Conservation (phyloP, 768 basidiomycete genomes). For the Neoboletus brunneissimus region DNA sequence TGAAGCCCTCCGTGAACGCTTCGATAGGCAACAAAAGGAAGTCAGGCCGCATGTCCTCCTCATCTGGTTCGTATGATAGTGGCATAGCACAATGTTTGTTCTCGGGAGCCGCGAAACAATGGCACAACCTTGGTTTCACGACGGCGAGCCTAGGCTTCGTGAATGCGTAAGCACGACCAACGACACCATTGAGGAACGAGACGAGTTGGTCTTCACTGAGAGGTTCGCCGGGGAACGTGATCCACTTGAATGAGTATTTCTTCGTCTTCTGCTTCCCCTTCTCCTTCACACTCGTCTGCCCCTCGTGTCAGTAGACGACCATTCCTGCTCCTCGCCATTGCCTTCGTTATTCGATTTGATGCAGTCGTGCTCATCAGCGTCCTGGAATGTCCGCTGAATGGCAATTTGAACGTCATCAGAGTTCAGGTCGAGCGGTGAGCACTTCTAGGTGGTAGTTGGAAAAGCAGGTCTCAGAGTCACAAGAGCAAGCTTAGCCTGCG, state of each 20-base stretch:
- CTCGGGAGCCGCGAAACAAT: background rate
- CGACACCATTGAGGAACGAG: slow-evolving; percentile 1
- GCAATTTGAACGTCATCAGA: background rate
- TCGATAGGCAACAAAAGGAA: slow-evolving; percentile 12
- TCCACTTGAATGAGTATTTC: slow-evolving; percentile 6
- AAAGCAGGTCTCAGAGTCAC: background rate
- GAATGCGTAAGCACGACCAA: background rate
- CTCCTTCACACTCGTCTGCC: background rate
- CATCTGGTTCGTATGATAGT: background rate
- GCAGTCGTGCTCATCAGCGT: background rate
- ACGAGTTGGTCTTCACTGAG: slow-evolving; percentile 5
- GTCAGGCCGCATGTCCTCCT: slow-evolving; percentile 5
- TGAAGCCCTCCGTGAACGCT: background rate
- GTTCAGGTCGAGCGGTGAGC: background rate
- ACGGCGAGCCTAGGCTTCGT: background rate
- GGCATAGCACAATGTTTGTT: background rate
- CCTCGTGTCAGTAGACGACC: background rate
- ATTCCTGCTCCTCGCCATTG: too few relatives aligned
- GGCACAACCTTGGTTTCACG: background rate
- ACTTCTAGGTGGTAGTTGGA: background rate
- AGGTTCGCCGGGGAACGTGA: slow-evolving; percentile 1
- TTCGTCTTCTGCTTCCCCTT: background rate
- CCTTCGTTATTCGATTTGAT: background rate
- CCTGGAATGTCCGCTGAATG: slow-evolving; percentile 6
- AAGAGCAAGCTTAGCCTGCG: too few relatives aligned